Evolutionary conservation across 352 stramenopile genomes (phyloP), one percentile per base, ranked within the genome.

Genomic region (Phytophthora sp.): DNA sequence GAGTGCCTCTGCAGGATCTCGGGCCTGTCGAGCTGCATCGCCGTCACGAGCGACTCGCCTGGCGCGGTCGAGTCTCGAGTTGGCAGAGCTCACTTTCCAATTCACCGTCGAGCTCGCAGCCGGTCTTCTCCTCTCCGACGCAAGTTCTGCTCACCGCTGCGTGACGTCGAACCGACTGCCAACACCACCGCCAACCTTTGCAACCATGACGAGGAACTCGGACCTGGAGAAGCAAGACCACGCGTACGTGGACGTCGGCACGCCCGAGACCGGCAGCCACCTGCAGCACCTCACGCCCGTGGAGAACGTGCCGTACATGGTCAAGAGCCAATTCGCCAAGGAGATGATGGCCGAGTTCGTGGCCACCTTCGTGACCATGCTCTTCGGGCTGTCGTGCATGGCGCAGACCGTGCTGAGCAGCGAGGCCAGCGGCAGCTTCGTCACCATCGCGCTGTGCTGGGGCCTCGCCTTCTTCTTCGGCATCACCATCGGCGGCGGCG

Each of bases 401-500:
- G 42, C 55, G 2, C 62, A 71, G 24, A 45, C 61, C 24, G 50
- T 61, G 34, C 30, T 71, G 20, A 66, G 55, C 17, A 55, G 46
- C 28, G 55, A 60, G 23, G 55, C 48, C 20, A 60, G 17, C 17
- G 62, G 62, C 1, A 71, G 20, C 43, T 66, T 66, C 54, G 59
- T 69, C 30, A 60, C 62, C 34, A 71, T 81, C 51, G 71, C 62
- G 6, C 17, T 82, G n/a, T 76, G 55, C 34, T 82, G 73, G 69
- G 69, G 73, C 0, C 55, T 82, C 21, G 66, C 66, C 24, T 74
- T 82, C 49, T 73, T 82, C 55, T 66, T 82, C 27, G 69, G 66
- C 13, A 62, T 79, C 54, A 61, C 73, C 37, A 37, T 65, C 21
- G 62, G 49, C 8, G 56, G 66, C 12, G 62, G 66, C 9, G 65